Conservation (phyloP, 2,329 filamentous ascomycete species). For the Pseudocercospora musae region DNA sequence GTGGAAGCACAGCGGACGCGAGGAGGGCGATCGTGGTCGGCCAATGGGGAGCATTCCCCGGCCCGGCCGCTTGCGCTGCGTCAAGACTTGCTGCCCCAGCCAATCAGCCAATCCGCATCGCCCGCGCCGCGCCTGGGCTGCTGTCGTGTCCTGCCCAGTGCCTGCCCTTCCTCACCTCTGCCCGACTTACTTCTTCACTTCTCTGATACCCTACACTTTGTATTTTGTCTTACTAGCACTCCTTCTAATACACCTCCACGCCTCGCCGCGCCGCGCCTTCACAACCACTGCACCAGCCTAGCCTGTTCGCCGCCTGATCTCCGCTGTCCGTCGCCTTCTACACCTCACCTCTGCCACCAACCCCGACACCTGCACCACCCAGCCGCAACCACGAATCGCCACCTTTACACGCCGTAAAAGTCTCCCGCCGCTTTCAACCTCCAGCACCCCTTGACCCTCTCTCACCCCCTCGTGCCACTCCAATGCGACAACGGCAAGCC, state of each 20-base stretch:
- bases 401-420: neutral
- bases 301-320: constrained; percentile 20
- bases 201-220: constrained; percentile 11
- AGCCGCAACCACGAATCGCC: neutral
- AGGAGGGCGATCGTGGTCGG: neutral
- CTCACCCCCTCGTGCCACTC: constrained; percentile 12
- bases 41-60: neutral
- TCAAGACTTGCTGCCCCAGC: neutral
- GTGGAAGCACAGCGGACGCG: neutral
- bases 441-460: constrained; percentile 9
- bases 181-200: constrained; percentile 20
- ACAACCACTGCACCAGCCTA: constrained; percentile 2
- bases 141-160: constrained; percentile 14
- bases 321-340: constrained; percentile 6
- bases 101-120: neutral
- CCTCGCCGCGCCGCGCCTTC: constrained; percentile 2
- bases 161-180: too few species aligned
- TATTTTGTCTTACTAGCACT: constrained; percentile 28
- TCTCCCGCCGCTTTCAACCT: constrained; percentile 4
- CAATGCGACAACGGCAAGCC: constrained; percentile 20
- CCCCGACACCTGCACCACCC: neutral
- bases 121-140: neutral
- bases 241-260: constrained; percentile 12
- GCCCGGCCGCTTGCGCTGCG: neutral
- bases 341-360: neutral